Conservation (phyloP, 2,329 filamentous ascomycete genomes). For the Alternaria ethzedia region DNA sequence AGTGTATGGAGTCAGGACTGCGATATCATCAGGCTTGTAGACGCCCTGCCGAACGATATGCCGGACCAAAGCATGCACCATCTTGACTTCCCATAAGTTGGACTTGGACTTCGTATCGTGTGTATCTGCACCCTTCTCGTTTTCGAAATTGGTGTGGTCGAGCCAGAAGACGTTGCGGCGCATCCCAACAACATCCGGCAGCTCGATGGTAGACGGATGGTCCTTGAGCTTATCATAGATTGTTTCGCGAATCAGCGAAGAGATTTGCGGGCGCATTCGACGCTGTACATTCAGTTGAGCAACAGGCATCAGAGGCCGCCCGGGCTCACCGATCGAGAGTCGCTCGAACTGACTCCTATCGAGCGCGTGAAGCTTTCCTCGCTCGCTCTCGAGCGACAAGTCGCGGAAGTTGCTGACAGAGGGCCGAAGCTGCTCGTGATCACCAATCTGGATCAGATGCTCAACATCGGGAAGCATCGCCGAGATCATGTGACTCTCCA, state of each 20-base stretch:
- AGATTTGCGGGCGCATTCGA: constrained; percentile 70
- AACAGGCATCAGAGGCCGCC: constrained; percentile 31
- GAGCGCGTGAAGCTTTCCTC: constrained; percentile 59
- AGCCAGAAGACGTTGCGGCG: constrained; percentile 65
- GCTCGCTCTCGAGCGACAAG: constrained; percentile 59
- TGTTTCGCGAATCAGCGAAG: constrained; percentile 62
- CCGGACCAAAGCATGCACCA: constrained; percentile 67
- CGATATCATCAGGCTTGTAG: constrained; percentile 68
- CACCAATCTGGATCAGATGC: constrained; percentile 69
- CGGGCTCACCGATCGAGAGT: constrained; percentile 48
- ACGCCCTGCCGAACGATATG: constrained; percentile 70
- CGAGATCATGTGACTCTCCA: constrained; percentile 68
- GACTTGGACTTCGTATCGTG: constrained; percentile 54
- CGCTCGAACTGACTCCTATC: constrained; percentile 69
- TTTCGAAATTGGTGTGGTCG: constrained; percentile 61
- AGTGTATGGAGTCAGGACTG: constrained; percentile 71
- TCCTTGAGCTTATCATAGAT: constrained; percentile 66
- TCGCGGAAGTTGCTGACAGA: constrained; percentile 61
- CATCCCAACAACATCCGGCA: constrained; percentile 63
- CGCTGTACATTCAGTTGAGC: constrained; percentile 63
- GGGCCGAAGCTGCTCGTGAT: constrained; percentile 68
- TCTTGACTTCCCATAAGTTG: constrained; percentile 67
- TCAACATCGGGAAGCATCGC: constrained; percentile 65
- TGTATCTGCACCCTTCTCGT: constrained; percentile 10
- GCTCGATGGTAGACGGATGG: constrained; percentile 42